Base-by-base conservation (phyloP, 768 basidiomycete genomes). In the Imleria badia region DNA sequence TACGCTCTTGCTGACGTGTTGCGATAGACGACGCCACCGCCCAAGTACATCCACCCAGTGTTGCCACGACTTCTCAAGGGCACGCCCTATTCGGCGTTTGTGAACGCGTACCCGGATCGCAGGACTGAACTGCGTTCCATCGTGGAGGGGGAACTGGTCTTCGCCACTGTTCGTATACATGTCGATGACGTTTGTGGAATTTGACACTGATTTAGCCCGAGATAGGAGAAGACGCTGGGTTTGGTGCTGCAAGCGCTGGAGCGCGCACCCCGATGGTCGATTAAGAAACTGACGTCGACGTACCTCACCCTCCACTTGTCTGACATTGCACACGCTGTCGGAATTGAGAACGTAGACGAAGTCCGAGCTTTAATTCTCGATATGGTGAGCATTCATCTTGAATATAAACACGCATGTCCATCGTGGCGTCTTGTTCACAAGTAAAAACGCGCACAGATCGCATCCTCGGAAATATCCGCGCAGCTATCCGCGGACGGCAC, bases 241-340 rank as follows among this genome's bases (percentile, higher is more conserved):
- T 75, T 96, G 31, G 69, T 91, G 34, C 68, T 75, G 35, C 85
- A 86, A 56, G 87, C 83, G 3, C 73, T 91, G 26, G 79, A 81
- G 6, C 82, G 83, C 15, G 85, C 89, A 1, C 87, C 90, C 0
- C 78, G 87, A 19, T 93, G 92, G 85, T 75, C 82, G 45, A 81
- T 94, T 60, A 85, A 83, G 70, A 88, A 84, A 66, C 81, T 94
- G 52, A 94, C 88, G 0, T 81, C 81, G 47, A 93, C 93, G 3
- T 96, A 93, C 62, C 77, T 92, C 38, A 91, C 89, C 0, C 81
- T 93, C 15, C 80, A 85, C 34, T 72, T 94, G 9, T 70, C 78
- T 0, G 89, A 94, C 59, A 91, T 95, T 46, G 86, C 81, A 3
- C 76, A 75, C 15, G 63, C 68, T 3, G 60, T 78, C 29, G 75